Base-by-base conservation (phyloP, 140 eudicot species). In the Oenanthe javanica region DNA sequence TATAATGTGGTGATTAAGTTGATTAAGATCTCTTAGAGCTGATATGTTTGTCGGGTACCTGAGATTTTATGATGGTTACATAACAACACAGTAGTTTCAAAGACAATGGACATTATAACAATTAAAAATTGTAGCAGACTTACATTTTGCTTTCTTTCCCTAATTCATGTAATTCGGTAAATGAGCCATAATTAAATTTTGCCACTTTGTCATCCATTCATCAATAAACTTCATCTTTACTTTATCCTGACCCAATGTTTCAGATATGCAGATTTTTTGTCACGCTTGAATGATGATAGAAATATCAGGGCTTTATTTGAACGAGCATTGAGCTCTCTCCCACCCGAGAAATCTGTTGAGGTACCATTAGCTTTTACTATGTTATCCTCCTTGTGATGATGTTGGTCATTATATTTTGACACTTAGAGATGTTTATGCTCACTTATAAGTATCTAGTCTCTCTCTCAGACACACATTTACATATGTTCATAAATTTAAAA, bases 301-400 rank as follows among this genome's bases (percentile, higher is more conserved):
- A 96, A 96, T 82, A 91, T 91, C 69, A 89, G 99, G 84, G 99
- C 99, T 78, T 89, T 96, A 78, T 96, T 96, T 89, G 99, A 96
- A 82, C 92, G 99, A n/a, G 97, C 99, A 23, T 84, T 96, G 83
- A 96, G 97, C 82, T 87, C 99, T 4, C 96, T 96, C 57, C 97
- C 97, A 59, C 96, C 99, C 12, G 97, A 91, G 81, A 91, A 88
- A 79, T 93, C 99, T 78, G 87, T 96, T 78, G 99, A 96, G 99
- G 99, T 96, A 79, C 82, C n/a, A 71, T 79, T 67, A 14, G 12
- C 27, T n/a, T 79, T 72, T 64, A 61, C 77, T 72, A 73, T 45
- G 18, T 71, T 27, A 31, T 52, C 23, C 9, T 72, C 75, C 38
- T 57, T 54, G 48, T 67, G 74, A 40, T 57, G 71, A 43, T 45